A percentile compares a stretch with the other conserved stretches of the same genome.
These are phyloP conservation scores for Acidiella bohemica DNA, from an alignment of 495 filamentous ascomycete genomes.

Conservation along the genomic window DNA sequence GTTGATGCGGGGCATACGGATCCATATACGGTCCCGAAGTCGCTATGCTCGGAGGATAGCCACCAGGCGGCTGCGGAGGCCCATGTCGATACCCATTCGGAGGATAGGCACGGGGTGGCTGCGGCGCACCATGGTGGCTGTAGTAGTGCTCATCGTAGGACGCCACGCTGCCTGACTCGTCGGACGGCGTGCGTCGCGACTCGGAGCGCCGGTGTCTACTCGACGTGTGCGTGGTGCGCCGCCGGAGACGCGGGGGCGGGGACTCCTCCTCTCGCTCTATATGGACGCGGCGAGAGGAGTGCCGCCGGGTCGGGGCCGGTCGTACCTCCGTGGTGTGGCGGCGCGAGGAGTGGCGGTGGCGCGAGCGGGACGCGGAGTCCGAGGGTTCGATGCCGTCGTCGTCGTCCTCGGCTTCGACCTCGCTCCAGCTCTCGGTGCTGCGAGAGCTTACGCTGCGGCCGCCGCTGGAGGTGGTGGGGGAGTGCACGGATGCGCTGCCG, in stretches of 20 bases:
- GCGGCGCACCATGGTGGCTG: conserved; percentile 19
- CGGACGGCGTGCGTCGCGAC: conserved; percentile 15
- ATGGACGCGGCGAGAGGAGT: conserved; percentile 18
- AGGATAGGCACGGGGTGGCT: conserved; percentile 17
- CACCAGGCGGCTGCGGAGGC: conserved; percentile 18
- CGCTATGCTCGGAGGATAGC: conserved; percentile 25
- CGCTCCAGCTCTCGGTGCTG: conserved; percentile 13
- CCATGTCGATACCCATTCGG: conserved; percentile 18
- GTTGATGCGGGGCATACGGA: conserved; percentile 5
- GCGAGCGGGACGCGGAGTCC: conserved; percentile 29
- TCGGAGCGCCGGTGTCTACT: conserved; percentile 13
- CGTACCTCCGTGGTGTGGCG: conserved; percentile 17
- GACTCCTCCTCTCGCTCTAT: conserved; percentile 18
- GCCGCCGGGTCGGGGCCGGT: conserved; percentile 21
- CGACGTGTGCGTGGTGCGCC: conserved; percentile 6
- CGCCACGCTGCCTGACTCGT: conserved; percentile 24
- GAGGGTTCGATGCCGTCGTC: conserved; percentile 29
- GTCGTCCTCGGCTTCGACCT: conserved; percentile 20
- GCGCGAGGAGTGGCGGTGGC: conserved; percentile 2
- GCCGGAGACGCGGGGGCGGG: conserved; percentile 12
- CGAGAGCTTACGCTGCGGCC: conserved; percentile 8
- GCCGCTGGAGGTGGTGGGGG: conserved; percentile 10
- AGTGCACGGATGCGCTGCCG: conserved; percentile 14
- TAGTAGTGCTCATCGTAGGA: conserved; percentile 29
- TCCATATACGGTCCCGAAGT: conserved; percentile 13